These are phyloP conservation scores for Vanrija humicola DNA, from an alignment of 1,284 basidiomycete species.

Conservation along the genomic window DNA sequence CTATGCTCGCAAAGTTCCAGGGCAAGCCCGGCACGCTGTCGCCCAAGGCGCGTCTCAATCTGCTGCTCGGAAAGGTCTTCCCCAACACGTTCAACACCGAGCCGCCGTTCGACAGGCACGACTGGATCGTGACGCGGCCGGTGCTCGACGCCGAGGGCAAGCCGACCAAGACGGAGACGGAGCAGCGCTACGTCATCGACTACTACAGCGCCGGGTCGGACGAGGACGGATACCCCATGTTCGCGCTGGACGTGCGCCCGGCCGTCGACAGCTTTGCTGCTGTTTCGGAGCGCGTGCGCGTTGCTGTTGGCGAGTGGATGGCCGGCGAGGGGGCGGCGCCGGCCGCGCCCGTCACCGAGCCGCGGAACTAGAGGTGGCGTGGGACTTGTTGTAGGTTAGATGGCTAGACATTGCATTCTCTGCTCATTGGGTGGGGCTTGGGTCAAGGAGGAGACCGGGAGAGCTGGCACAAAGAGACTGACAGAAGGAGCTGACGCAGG, in stretches of 20 bases:
- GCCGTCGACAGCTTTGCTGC: slow-evolving; percentile 75
- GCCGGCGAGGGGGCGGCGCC: slow-evolving; percentile 24
- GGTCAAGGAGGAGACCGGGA: too few species aligned
- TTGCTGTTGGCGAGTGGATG: slow-evolving; percentile 67
- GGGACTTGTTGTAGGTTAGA: slow-evolving; percentile 6
- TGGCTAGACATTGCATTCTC: too few species aligned
- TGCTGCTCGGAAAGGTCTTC: slow-evolving; percentile 79
- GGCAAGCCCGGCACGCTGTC: slow-evolving; percentile 79
- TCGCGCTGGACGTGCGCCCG: slow-evolving; percentile 85
- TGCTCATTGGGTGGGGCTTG: too few species aligned
- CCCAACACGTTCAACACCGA: slow-evolving; percentile 82
- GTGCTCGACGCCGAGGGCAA: slow-evolving; percentile 56
- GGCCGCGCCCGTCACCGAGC: too few species aligned
- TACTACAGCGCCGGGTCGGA: slow-evolving; percentile 88
- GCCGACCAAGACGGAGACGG: slow-evolving; percentile 40
- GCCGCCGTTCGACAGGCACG: slow-evolving; percentile 97
- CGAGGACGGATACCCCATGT: slow-evolving; percentile 81
- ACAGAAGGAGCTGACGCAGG: too few species aligned
- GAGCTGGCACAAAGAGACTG: too few species aligned
- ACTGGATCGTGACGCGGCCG: slow-evolving; percentile 85
- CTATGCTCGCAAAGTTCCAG: slow-evolving; percentile 75
- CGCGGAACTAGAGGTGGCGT: not conserved
- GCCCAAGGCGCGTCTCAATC: slow-evolving; percentile 78
- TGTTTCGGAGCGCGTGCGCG: slow-evolving; percentile 64
- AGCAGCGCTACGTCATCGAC: slow-evolving; percentile 89